Evolutionary conservation across 2,329 filamentous ascomycete genomes (phyloP).

Genomic region (Diplodia scrobiculata): DNA sequence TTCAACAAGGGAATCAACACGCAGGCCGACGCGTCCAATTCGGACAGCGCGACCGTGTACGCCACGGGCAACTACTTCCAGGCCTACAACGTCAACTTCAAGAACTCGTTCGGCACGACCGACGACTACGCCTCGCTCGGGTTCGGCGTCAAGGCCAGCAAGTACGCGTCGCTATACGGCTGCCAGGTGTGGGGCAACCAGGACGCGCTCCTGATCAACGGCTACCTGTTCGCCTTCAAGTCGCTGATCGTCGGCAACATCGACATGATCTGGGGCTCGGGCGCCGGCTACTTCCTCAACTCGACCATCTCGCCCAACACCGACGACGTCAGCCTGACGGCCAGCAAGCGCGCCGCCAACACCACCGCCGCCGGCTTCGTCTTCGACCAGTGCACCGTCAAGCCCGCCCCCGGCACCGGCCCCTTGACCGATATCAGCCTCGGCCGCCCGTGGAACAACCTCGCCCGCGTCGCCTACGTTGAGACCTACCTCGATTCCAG

Average conservation of each 20-base stretch:
- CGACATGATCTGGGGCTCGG: slow-evolving; percentile 51
- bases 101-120: slow-evolving; percentile 44
- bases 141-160: slow-evolving; percentile 50
- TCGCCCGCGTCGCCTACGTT: slow-evolving; percentile 53
- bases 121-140: slow-evolving; percentile 53
- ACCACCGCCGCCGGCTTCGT: slow-evolving; percentile 52
- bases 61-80: slow-evolving; percentile 53
- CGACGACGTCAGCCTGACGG: slow-evolving; percentile 44
- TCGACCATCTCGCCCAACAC: slow-evolving; percentile 44
- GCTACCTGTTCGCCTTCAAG: slow-evolving; percentile 47
- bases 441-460: slow-evolving; percentile 54
- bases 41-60: slow-evolving; percentile 57
- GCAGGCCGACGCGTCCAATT: slow-evolving; percentile 41
- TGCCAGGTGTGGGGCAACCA: slow-evolving; percentile 58
- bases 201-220: slow-evolving; percentile 51
- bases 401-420: slow-evolving; percentile 41
- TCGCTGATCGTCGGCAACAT: slow-evolving; percentile 47
- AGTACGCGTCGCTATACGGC: slow-evolving; percentile 58
- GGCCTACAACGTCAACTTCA: slow-evolving; percentile 62
- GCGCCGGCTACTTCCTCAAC: slow-evolving; percentile 50
- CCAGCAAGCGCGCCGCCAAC: slow-evolving; percentile 46
- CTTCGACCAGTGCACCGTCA: slow-evolving; percentile 55
- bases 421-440: slow-evolving; percentile 47
- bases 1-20: slow-evolving; percentile 47
- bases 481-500: slow-evolving; percentile 54